Conservation (phyloP, 352 stramenopile genomes). For the Phytophthora citrophthora region DNA sequence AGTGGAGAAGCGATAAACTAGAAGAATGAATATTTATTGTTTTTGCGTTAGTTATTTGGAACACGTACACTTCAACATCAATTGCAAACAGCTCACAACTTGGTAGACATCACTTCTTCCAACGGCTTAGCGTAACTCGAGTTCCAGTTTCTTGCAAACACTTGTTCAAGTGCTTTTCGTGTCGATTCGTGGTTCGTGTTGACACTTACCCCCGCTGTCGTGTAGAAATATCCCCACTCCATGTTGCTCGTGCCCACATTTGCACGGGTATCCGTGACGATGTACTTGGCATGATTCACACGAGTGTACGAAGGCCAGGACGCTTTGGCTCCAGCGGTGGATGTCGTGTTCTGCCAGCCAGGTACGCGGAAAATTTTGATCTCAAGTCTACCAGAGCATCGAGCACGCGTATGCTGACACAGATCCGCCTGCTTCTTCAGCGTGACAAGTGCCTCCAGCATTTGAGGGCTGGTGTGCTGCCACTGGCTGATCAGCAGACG, state of each 20-base stretch:
- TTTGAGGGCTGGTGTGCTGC: slow-evolving; percentile 66
- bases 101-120: slow-evolving; percentile 11
- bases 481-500: slow-evolving; percentile 82
- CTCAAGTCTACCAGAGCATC: slow-evolving; percentile 61
- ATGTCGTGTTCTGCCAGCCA: slow-evolving; percentile 75
- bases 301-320: slow-evolving; percentile 73
- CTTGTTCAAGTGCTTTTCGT: slow-evolving; percentile 52
- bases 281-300: slow-evolving; percentile 88
- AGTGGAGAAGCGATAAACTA: slow-evolving; percentile 18
- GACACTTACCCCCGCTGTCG: slow-evolving; percentile 74
- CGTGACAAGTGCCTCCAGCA: slow-evolving; percentile 54
- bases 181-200: slow-evolving; percentile 77
- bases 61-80: neutral
- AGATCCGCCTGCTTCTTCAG: slow-evolving; percentile 57
- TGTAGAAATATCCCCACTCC: slow-evolving; percentile 90
- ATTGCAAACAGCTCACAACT: neutral
- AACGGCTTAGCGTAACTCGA: slow-evolving; percentile 66
- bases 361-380: slow-evolving; percentile 80
- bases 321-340: slow-evolving; percentile 25
- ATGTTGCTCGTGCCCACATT: slow-evolving; percentile 91
- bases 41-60: slow-evolving; percentile 3
- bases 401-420: slow-evolving; percentile 43
- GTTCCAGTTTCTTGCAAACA: slow-evolving; percentile 84
- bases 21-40: slow-evolving; percentile 33
- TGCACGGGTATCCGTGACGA: slow-evolving; percentile 78